Percentiles rank a stretch among this genome's conserved stretches.
These are phyloP conservation scores for Podaxis mareebaensis DNA, from an alignment of 768 basidiomycete genomes.

Conservation along the genomic window DNA sequence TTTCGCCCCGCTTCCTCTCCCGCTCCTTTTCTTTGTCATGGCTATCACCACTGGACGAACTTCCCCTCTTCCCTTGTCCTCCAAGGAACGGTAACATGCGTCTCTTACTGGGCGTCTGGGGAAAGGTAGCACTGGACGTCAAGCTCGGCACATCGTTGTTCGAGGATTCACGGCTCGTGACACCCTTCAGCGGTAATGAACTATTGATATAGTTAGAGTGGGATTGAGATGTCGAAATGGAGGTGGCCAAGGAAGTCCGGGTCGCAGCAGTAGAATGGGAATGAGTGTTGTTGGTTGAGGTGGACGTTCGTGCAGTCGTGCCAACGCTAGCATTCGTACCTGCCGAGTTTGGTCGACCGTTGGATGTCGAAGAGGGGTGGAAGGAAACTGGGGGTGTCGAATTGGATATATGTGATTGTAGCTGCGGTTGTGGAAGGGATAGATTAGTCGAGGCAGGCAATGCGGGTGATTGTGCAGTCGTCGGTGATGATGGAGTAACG, in stretches of 20 bases:
- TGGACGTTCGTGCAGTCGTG: conserved; percentile 1
- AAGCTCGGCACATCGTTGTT: neutral
- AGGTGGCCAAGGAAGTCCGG: conserved; percentile 16
- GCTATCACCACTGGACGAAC: conserved; percentile 11
- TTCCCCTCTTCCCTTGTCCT: neutral
- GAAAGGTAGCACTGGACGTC: neutral
- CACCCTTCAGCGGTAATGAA: neutral
- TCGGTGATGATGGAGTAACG: neutral
- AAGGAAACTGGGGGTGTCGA: conserved; percentile 5
- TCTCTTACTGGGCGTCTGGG: conserved; percentile 10
- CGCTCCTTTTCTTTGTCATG: neutral
- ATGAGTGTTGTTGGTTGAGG: conserved; percentile 13
- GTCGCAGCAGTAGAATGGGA: conserved; percentile 22
- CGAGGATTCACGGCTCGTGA: conserved; percentile 6
- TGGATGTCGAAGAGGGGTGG: conserved; percentile 1
- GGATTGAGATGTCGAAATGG: conserved; percentile 18
- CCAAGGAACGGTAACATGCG: conserved; percentile 13
- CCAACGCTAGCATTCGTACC: neutral
- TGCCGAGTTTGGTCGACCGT: neutral
- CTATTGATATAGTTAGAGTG: neutral
- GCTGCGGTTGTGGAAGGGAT: neutral
- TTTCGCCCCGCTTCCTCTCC: conserved; percentile 6
- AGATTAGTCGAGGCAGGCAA: neutral
- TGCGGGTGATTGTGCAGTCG: neutral
- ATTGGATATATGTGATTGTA: neutral